Evolutionary conservation across 2,329 filamentous ascomycete species (phyloP).

Genomic region (Cadophora sp.): DNA sequence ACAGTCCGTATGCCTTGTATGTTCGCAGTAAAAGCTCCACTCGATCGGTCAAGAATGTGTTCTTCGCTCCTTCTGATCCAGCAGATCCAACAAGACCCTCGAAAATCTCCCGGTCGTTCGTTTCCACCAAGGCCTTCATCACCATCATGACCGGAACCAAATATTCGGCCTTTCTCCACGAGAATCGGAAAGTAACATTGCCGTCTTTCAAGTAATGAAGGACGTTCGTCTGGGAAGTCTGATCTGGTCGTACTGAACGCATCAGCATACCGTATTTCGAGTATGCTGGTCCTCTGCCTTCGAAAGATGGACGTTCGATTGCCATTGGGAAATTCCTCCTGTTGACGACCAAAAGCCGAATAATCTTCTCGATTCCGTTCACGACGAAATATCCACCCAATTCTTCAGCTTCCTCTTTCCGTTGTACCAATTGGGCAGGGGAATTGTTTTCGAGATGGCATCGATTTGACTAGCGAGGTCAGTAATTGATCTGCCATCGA

Average conservation of each 20-base stretch:
- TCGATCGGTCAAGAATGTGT: slow-evolving; percentile 94
- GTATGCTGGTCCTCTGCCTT: slow-evolving; percentile 84
- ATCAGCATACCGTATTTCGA: slow-evolving; percentile 91
- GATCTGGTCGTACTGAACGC: slow-evolving; percentile 92
- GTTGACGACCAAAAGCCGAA: slow-evolving; percentile 89
- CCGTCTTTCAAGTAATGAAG: slow-evolving; percentile 95
- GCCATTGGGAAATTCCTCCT: slow-evolving; percentile 95
- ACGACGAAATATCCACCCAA: slow-evolving; percentile 96
- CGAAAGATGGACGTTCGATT: slow-evolving; percentile 89
- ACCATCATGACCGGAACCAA: slow-evolving; percentile 98
- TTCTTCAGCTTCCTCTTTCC: slow-evolving; percentile 96
- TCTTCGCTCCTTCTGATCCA: slow-evolving; percentile 78
- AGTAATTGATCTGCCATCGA: slow-evolving; percentile 30
- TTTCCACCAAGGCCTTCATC: slow-evolving; percentile 91
- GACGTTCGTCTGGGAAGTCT: slow-evolving; percentile 97
- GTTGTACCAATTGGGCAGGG: slow-evolving; percentile 80
- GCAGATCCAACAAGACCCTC: slow-evolving; percentile 86
- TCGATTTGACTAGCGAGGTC: slow-evolving; percentile 71
- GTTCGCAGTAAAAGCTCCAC: slow-evolving; percentile 91
- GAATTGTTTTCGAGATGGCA: slow-evolving; percentile 90
- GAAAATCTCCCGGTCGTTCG: slow-evolving; percentile 95
- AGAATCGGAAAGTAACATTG: slow-evolving; percentile 96
- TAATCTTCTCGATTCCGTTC: slow-evolving; percentile 96
- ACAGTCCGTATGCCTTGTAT: slow-evolving; percentile 88
- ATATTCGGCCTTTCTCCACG: slow-evolving; percentile 97